Evolutionary conservation across 2,329 filamentous ascomycete species (phyloP), one percentile per base, ranked within the genome.

Genomic region (Amauroascus niger): DNA sequence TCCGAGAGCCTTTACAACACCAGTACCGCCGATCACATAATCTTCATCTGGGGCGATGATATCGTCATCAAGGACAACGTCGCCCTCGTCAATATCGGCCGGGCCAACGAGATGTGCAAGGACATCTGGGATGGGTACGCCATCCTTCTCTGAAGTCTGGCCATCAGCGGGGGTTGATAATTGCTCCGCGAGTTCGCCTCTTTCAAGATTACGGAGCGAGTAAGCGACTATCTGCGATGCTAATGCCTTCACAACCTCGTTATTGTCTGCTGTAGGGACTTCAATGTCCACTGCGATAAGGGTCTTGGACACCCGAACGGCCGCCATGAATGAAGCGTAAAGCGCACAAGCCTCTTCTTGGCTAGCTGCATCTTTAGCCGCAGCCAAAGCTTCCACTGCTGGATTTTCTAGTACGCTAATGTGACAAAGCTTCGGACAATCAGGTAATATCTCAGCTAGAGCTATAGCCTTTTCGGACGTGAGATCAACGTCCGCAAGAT

Each of bases 171-270:
- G 65, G 66, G 72, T 71, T 50, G 75, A 69, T 32, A 73, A 68
- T 46, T 76, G 67, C 53, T 85, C 83, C 8, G 79, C 76, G 55
- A 88, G 81, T 9, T 87, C 83, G 14, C 86, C 79, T 8, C 79
- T 80, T 67, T 95, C 88, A 75, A 98, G 84, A 63, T 98, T 98
- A 54, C 87, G 82, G 57, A 98, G 77, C 58, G 87, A 95, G 68
- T 96, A 96, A 0, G 88, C 91, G 41, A 96, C 84, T n/a, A 95
- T 86, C 67, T 95, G 90, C 64, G 91, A 94, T 0, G 89, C 90
- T 61, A 96, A 77, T 2, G 89, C 90, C 69, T 89, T 94, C 62
- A 96, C 87, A 22, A 96, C 81, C 66, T 96, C 93, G 52, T 86
- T 88, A n/a, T 86, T 87, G 53, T 88, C 83, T 20, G 83, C 76